Evolutionary conservation across 345 rosid genomes (phyloP), one percentile per base, ranked within the genome.

Genomic region (Heritiera littoralis): DNA sequence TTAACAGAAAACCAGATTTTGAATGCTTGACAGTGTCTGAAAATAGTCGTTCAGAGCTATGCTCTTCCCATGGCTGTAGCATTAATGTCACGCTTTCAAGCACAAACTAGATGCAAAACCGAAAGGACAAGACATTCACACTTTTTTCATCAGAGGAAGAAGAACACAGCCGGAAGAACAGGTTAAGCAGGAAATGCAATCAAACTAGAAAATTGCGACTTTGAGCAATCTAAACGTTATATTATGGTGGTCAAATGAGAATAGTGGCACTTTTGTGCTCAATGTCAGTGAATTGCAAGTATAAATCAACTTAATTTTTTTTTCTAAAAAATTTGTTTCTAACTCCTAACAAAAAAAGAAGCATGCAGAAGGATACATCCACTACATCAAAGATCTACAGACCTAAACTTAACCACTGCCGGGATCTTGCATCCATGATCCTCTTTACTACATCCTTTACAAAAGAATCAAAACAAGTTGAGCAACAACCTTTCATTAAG

Each of bases 321-420:
- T n/a, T 49, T 7, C 7, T 5, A 55, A 80, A 86, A 78, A 58
- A 35, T 65, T 69, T 80, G 80, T 11, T 51, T 45, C 88, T 83
- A 86, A 59, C 20, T 78, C 83, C 88, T 80, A 83, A 64, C 65
- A 2, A 43, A 49, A 56, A 56, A 80, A 80, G 77, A 69, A 82
- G n/a, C 6, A 46, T 17, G 79, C 75, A 40, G 77, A 84, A 9
- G 79, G 66, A 32, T 74, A 43, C 58, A 54, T 73, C 32, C 40
- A 67, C 61, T 72, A 48, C 70, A 28, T 40, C 74, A 15, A 66
- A 58, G 66, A 69, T 66, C 83, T 93, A 91, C 74, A 93, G 93
- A 77, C 94, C 94, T 89, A 93, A 89, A 49, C 95, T 89, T 82
- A 95, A 83, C 96, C 98, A 92, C 76, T 80, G 93, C 17, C 92